These are phyloP conservation scores for Cyclotella choctawhatcheeana DNA, from an alignment of 108 stramenopile species.

Conservation along the genomic window DNA sequence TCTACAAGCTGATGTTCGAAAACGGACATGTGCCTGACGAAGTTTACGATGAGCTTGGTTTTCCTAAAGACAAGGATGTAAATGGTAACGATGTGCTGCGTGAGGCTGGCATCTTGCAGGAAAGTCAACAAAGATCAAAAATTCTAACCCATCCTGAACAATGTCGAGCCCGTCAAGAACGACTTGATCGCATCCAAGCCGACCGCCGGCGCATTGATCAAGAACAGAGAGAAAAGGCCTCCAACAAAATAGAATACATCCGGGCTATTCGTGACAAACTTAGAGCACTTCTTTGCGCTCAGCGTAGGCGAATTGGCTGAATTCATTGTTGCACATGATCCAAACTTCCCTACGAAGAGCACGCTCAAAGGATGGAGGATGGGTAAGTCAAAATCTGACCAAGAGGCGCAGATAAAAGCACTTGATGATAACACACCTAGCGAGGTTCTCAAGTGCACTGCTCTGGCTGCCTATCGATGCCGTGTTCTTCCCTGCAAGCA, in stretches of 20 bases:
- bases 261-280: background rate
- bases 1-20: background rate
- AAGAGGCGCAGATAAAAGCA: too few species aligned
- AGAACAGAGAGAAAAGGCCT: background rate
- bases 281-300: too few species aligned
- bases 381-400: too few species aligned
- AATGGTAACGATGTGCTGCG: slow-evolving; percentile 7
- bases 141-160: slow-evolving; percentile 16
- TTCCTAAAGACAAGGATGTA: slow-evolving; percentile 5
- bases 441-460: too few species aligned
- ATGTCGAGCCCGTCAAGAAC: background rate
- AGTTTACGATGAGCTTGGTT: background rate
- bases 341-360: too few species aligned
- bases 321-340: too few species aligned
- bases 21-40: slow-evolving; percentile 7
- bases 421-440: too few species aligned
- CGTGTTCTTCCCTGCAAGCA: too few species aligned
- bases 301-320: too few species aligned
- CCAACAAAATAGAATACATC: background rate
- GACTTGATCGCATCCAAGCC: background rate
- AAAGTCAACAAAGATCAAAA: slow-evolving; percentile 15
- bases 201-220: background rate
- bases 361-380: too few species aligned
- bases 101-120: slow-evolving; percentile 13
- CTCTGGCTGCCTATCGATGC: too few species aligned